Base-by-base conservation (phyloP, 768 basidiomycete species). In the Tulasnella calospora region DNA sequence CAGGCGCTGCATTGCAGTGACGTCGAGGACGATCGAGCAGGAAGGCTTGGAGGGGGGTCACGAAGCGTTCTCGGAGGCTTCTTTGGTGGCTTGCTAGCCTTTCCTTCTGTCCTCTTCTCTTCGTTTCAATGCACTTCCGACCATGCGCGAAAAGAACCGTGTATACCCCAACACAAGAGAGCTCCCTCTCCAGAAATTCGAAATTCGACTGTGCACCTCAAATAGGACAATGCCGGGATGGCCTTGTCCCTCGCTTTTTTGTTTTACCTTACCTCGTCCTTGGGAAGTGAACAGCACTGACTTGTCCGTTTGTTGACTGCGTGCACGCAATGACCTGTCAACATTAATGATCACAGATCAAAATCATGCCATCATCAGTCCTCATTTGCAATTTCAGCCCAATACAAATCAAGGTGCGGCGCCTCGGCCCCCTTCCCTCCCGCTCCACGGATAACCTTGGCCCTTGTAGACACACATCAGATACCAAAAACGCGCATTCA, bases 101-200 rank as follows among this genome's bases (percentile, higher is more conserved):
- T 67, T 67, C 61, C 61, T 33, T 13, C 61, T n/a, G n/a, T n/a
- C 61, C 5, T 15, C 33, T 67, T 67, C 61, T 67, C 61, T 67
- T 67, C 61, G 30, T 67, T 67, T 67, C n/a, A n/a, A n/a, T n/a
- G n/a, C n/a, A 27, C 61, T 67, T 67, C 61, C 61, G 61, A 67
- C 61, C 61, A 67, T 67, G 61, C 61, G 61, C 61, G 61, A 67
- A 67, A 67, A 67, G 61, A 67, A 67, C n/a, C n/a, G n/a, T n/a
- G n/a, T n/a, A n/a, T n/a, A n/a, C n/a, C n/a, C n/a, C n/a, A n/a
- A n/a, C n/a, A n/a, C n/a, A n/a, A n/a, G n/a, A n/a, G n/a, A n/a
- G n/a, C n/a, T n/a, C n/a, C n/a, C n/a, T n/a, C n/a, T n/a, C 41
- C 44, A 44, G 13, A 44, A 57, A n/a, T 57, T 27, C 55, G 55